These are phyloP conservation scores for Daedaleopsis sinensis DNA, from an alignment of 768 basidiomycete genomes.

Conservation along the genomic window DNA sequence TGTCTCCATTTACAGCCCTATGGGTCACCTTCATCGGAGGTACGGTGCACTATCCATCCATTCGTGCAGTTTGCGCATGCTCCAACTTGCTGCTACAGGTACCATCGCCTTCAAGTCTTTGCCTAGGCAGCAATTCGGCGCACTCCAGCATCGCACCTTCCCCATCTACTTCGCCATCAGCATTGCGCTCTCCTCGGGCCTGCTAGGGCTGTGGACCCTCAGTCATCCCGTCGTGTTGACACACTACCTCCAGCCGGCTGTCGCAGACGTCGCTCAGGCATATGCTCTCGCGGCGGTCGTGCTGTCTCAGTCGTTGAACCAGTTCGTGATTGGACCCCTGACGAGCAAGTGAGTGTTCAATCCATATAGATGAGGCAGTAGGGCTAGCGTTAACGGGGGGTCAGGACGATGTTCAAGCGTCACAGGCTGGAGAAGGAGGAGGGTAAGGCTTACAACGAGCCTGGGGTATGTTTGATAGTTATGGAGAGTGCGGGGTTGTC, in stretches of 20 bases:
- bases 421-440: conserved; percentile 76
- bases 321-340: conserved; percentile 70
- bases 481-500: conserved; percentile 6
- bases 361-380: neutral
- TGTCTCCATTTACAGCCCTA: conserved; percentile 34
- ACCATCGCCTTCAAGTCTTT: conserved; percentile 62
- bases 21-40: conserved; percentile 77
- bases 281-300: conserved; percentile 55
- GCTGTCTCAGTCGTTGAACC: conserved; percentile 59
- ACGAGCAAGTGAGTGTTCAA: conserved; percentile 62
- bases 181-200: conserved; percentile 52
- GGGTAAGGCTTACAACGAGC: conserved; percentile 65
- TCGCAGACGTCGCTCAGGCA: conserved; percentile 67
- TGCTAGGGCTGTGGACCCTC: conserved; percentile 61
- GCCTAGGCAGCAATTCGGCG: conserved; percentile 74
- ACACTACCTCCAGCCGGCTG: conserved; percentile 47
- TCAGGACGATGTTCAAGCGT: conserved; percentile 75
- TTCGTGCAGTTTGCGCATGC: neutral
- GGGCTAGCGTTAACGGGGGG: neutral
- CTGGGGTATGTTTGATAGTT: conserved; percentile 51
- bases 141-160: conserved; percentile 74
- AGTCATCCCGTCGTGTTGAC: conserved; percentile 58
- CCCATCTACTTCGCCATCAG: conserved; percentile 74
- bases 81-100: conserved; percentile 37
- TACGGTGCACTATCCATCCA: conserved; percentile 7